Evolutionary conservation across 83 land plant species (phyloP).

Genomic region (Diphasiastrum complanatum): DNA sequence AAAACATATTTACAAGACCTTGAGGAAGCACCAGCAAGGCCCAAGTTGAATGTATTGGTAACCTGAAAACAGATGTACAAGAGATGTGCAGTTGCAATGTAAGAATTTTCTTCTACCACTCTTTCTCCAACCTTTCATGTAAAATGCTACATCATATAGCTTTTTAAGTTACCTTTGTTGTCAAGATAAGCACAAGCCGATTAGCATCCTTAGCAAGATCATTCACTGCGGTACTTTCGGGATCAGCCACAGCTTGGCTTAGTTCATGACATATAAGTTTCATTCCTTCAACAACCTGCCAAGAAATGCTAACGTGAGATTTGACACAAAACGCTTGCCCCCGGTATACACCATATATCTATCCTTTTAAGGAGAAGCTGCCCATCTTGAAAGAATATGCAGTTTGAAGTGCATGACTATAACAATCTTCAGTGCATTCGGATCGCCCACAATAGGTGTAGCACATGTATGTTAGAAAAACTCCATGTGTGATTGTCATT

Average conservation of each 20-base stretch:
- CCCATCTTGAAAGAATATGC: too few relatives aligned
- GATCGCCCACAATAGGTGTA: too few relatives aligned
- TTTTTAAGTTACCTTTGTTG: constrained; percentile 50
- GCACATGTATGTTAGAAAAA: too few relatives aligned
- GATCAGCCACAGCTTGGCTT: constrained; percentile 60
- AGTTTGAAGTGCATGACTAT: too few relatives aligned
- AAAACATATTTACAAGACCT: constrained; percentile 98
- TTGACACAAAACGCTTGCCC: constrained; percentile 4
- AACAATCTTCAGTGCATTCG: too few relatives aligned
- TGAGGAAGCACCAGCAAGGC: constrained; percentile 91
- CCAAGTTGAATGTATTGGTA: constrained; percentile 81
- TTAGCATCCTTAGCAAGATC: constrained; percentile 84
- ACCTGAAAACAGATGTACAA: constrained; percentile 44
- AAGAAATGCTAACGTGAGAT: neutral
- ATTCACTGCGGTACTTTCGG: constrained; percentile 66
- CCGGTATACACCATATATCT: too few relatives aligned
- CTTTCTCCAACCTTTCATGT: too few relatives aligned
- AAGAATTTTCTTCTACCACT: too few relatives aligned
- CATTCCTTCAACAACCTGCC: constrained; percentile 97
- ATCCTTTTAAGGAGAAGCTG: too few relatives aligned
- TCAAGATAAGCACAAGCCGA: constrained; percentile 75
- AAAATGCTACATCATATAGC: too few relatives aligned
- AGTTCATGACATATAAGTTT: constrained; percentile 96
- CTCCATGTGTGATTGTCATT: too few relatives aligned
- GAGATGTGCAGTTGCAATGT: too few relatives aligned